A percentile compares a stretch with the other conserved stretches of the same genome.
Conservation (phyloP, 2,329 filamentous ascomycete species). For the Alternaria sp. region DNA sequence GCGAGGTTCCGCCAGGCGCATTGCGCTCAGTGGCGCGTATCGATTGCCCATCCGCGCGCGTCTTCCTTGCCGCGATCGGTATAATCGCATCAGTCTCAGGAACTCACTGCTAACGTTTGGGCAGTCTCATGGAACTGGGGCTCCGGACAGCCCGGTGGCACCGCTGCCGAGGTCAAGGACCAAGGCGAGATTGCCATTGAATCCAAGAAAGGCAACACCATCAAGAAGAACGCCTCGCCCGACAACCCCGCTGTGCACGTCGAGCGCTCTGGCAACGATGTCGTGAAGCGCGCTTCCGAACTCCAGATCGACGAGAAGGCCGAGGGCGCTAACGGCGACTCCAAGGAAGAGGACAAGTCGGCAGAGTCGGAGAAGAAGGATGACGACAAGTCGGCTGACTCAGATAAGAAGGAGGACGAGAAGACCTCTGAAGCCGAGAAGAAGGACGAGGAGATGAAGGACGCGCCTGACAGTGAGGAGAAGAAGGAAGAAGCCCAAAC, state of each 20-base stretch:
- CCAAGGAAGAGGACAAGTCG: slow-evolving; percentile 40
- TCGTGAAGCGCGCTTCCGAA: slow-evolving; percentile 68
- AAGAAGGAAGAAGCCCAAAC: slow-evolving; percentile 30
- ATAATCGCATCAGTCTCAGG: slow-evolving; percentile 30
- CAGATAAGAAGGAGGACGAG: slow-evolving; percentile 36
- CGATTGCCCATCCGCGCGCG: slow-evolving; percentile 12
- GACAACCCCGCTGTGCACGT: slow-evolving; percentile 68
- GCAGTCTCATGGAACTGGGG: slow-evolving; percentile 70
- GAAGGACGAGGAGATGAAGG: slow-evolving; percentile 39
- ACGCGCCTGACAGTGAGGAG: slow-evolving; percentile 23
- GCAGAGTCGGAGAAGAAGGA: slow-evolving; percentile 45
- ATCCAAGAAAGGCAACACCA: slow-evolving; percentile 67
- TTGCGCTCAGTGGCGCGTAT: slow-evolving; percentile 5
- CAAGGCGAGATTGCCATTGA: slow-evolving; percentile 67
- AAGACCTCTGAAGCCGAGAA: slow-evolving; percentile 40
- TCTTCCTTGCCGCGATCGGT: slow-evolving; percentile 19
- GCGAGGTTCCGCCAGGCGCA: background rate
- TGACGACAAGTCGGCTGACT: slow-evolving; percentile 41
- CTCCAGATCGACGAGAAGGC: slow-evolving; percentile 61
- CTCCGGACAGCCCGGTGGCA: slow-evolving; percentile 62
- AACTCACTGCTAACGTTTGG: slow-evolving; percentile 6
- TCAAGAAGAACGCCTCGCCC: slow-evolving; percentile 67
- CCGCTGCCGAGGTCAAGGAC: slow-evolving; percentile 63
- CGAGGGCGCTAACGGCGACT: slow-evolving; percentile 47
- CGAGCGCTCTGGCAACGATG: slow-evolving; percentile 66